These are phyloP conservation scores for Fusarium sp. DNA, from an alignment of 2,329 filamentous ascomycete species.

Conservation along the genomic window DNA sequence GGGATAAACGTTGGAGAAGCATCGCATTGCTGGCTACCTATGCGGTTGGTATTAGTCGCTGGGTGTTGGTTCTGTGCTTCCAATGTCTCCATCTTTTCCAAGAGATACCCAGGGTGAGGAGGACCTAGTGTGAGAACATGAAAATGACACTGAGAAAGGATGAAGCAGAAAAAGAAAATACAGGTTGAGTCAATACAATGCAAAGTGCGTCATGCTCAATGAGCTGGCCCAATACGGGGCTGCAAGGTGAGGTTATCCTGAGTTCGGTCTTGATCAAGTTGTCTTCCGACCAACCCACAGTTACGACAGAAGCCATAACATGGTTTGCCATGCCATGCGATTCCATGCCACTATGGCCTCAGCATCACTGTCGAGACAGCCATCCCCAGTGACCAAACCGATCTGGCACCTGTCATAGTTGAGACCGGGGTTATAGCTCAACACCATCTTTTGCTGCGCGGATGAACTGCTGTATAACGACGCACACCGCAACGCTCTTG, in stretches of 20 bases:
- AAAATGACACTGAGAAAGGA: constrained; percentile 6
- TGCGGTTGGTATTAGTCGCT: constrained; percentile 13
- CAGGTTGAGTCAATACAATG: constrained; percentile 20
- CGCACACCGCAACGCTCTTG: constrained; percentile 37
- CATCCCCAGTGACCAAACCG: constrained; percentile 13
- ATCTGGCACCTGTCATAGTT: constrained; percentile 40
- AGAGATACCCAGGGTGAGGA: constrained; percentile 11
- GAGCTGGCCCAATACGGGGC: constrained; percentile 22
- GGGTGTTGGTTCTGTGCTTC: constrained; percentile 23
- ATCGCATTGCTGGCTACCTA: constrained; percentile 20
- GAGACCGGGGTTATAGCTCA: constrained; percentile 15
- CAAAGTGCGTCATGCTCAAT: constrained; percentile 30
- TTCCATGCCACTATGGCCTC: constrained; percentile 32
- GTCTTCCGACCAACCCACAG: constrained; percentile 5
- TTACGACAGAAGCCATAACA: constrained; percentile 16
- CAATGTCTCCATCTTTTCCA: constrained; percentile 19
- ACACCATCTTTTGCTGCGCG: constrained; percentile 16
- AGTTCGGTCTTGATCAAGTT: constrained; percentile 21
- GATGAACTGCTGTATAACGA: constrained; percentile 33
- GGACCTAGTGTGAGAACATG: neutral
- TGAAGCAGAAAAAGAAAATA: constrained; percentile 23
- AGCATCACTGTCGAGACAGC: constrained; percentile 25
- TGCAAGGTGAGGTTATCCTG: constrained; percentile 28
- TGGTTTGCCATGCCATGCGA: constrained; percentile 14
- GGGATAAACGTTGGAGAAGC: constrained; percentile 32